Percentiles rank a stretch among this genome's conserved stretches.
phyloP scores from a whole-genome alignment of 208 protist species.

The Jaenimonas drosophilae region DNA sequence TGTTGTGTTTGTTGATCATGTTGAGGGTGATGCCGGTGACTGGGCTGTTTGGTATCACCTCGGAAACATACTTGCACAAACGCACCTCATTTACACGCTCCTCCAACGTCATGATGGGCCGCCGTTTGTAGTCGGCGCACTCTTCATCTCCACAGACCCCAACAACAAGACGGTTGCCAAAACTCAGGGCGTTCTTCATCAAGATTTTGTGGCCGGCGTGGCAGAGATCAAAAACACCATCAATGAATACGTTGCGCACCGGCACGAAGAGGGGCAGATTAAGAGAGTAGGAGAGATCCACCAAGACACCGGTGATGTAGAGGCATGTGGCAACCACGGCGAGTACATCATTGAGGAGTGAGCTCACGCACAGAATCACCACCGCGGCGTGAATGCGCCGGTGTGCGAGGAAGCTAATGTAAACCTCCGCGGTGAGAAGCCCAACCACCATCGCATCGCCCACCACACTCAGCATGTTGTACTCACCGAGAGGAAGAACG shows the following conservation, averaged over 20 bases:
- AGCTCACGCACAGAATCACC: slow-evolving; percentile 70
- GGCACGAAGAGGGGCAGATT: slow-evolving; percentile 88
- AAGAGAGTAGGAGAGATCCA: slow-evolving; percentile 78
- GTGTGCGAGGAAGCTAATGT: slow-evolving; percentile 73
- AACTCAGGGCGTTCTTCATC: slow-evolving; percentile 75
- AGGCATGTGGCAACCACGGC: slow-evolving; percentile 43
- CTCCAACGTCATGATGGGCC: slow-evolving; percentile 86
- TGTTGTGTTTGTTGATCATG: slow-evolving; percentile 88
- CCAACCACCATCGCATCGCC: slow-evolving; percentile 80
- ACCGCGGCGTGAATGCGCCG: slow-evolving; percentile 84
- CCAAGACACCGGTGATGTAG: slow-evolving; percentile 79
- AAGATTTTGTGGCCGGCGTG: slow-evolving; percentile 87
- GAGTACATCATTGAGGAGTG: slow-evolving; percentile 80
- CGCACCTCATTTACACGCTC: slow-evolving; percentile 85
- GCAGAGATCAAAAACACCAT: slow-evolving; percentile 91
- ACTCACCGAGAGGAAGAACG: slow-evolving; percentile 57
- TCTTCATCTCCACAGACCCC: slow-evolving; percentile 89
- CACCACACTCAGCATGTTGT: slow-evolving; percentile 63
- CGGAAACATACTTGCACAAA: slow-evolving; percentile 84
- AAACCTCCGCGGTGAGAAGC: slow-evolving; percentile 78
- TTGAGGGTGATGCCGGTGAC: slow-evolving; percentile 76
- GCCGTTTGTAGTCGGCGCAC: slow-evolving; percentile 80
- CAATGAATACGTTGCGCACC: slow-evolving; percentile 85
- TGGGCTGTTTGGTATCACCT: slow-evolving; percentile 86
- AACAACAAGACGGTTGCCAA: slow-evolving; percentile 87